Conservation (phyloP, 805 yeast genomes). For the Kockiozyma suomiensis region DNA sequence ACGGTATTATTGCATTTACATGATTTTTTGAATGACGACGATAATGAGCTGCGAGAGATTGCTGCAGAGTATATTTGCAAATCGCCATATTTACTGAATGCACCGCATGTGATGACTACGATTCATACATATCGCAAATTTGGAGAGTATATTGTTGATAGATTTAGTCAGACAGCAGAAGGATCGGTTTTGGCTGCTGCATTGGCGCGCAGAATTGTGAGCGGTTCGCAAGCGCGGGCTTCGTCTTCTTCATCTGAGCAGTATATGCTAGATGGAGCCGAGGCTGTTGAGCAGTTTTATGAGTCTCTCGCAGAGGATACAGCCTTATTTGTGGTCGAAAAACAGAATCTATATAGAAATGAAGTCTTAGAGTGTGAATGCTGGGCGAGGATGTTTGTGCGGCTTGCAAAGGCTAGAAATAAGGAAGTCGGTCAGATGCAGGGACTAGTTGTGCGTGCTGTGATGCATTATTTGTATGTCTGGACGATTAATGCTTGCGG, state of each 20-base stretch:
- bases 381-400: conserved; percentile 14
- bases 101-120: background rate
- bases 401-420: background rate
- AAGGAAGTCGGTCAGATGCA: conserved; percentile 3
- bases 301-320: conserved; percentile 39
- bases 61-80: conserved; percentile 50
- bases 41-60: conserved; percentile 55
- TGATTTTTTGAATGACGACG: conserved; percentile 64
- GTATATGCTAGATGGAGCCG: conserved; percentile 12
- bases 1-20: conserved; percentile 36
- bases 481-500: conserved; percentile 10
- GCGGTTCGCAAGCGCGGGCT: conserved; percentile 1
- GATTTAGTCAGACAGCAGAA: conserved; percentile 3
- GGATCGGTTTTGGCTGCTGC: conserved; percentile 9
- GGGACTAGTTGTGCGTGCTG: conserved; percentile 10
- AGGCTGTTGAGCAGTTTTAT: conserved; percentile 33
- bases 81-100: background rate
- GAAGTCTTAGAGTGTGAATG: conserved; percentile 37
- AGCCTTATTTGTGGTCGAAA: conserved; percentile 66
- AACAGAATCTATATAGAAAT: conserved; percentile 66
- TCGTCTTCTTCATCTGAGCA: conserved; percentile 9
- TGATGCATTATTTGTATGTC: conserved; percentile 6
- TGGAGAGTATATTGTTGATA: conserved; percentile 12
- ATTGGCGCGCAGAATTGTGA: conserved; percentile 3
- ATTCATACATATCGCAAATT: background rate